Evolutionary conservation across 2,329 filamentous ascomycete species (phyloP).

Genomic region (Aureobasidium leucospermi): DNA sequence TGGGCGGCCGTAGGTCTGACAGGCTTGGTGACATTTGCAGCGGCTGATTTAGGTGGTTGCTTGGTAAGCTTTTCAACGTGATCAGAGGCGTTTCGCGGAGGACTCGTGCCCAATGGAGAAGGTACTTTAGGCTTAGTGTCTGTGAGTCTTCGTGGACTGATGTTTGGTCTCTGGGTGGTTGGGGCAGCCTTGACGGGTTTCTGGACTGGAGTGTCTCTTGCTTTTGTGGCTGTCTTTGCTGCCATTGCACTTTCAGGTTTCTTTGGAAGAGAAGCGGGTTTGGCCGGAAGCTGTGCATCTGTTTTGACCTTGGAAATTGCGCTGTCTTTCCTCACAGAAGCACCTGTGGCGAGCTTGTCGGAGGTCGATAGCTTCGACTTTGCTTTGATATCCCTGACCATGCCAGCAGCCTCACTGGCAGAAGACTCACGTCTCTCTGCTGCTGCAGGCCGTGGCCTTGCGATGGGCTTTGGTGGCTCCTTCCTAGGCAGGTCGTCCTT

Average conservation of each 20-base stretch:
- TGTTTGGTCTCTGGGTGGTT: conserved; percentile 16
- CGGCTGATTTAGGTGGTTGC: neutral
- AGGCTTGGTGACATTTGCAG: neutral
- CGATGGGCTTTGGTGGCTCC: conserved; percentile 15
- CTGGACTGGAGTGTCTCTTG: conserved; percentile 18
- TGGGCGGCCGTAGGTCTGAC: neutral
- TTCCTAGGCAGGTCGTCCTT: conserved; percentile 17
- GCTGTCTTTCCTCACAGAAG: conserved; percentile 1
- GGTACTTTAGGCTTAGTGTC: conserved; percentile 53
- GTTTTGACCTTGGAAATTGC: neutral
- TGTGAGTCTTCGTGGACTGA: conserved; percentile 18
- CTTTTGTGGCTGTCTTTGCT: neutral
- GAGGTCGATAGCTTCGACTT: conserved; percentile 15
- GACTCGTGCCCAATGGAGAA: conserved; percentile 54
- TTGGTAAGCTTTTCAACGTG: conserved; percentile 32
- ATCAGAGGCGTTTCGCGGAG: conserved; percentile 54
- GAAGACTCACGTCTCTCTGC: conserved; percentile 19
- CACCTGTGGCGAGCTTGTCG: neutral
- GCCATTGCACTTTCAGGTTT: conserved; percentile 2
- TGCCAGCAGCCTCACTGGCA: conserved; percentile 19
- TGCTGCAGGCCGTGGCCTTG: conserved; percentile 14
- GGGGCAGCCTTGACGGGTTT: conserved; percentile 22
- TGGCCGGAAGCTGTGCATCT: neutral
- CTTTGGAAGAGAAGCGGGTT: neutral
- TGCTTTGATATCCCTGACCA: conserved; percentile 18